phyloP scores from a whole-genome alignment of 2,329 filamentous ascomycete genomes.

The Scedosporium apiospermum region DNA sequence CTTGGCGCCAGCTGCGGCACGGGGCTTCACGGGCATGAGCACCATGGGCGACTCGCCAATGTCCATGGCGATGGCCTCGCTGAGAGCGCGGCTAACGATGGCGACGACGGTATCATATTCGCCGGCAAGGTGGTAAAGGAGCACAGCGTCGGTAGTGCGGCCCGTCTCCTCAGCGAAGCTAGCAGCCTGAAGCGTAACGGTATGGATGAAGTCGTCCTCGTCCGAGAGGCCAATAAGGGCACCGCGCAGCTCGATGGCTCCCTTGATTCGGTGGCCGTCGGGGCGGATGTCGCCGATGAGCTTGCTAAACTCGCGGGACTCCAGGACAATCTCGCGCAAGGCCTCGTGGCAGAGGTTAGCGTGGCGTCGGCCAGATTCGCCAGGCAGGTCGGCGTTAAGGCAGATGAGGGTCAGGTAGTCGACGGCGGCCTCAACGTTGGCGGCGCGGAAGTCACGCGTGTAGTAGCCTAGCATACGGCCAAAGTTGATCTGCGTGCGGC shows the following conservation, averaged over 20 bases:
- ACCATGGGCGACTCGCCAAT: slow-evolving; percentile 73
- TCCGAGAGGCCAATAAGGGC: slow-evolving; percentile 70
- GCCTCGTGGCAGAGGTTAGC: slow-evolving; percentile 82
- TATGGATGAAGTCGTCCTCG: slow-evolving; percentile 76
- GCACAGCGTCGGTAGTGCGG: slow-evolving; percentile 82
- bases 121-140: slow-evolving; percentile 88
- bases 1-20: slow-evolving; percentile 30
- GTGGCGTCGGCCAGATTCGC: slow-evolving; percentile 66
- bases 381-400: slow-evolving; percentile 75
- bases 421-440: slow-evolving; percentile 78
- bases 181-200: slow-evolving; percentile 88
- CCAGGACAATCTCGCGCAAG: slow-evolving; percentile 86
- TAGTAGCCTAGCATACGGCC: slow-evolving; percentile 90
- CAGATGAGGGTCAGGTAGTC: slow-evolving; percentile 91
- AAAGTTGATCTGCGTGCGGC: slow-evolving; percentile 81
- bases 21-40: slow-evolving; percentile 70
- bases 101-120: slow-evolving; percentile 92
- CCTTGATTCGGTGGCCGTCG: slow-evolving; percentile 76
- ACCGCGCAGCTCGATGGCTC: slow-evolving; percentile 79
- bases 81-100: slow-evolving; percentile 82
- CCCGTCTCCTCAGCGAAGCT: slow-evolving; percentile 91
- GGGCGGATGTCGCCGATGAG: slow-evolving; percentile 83
- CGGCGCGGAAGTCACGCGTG: slow-evolving; percentile 89
- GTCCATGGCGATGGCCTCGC: slow-evolving; percentile 79
- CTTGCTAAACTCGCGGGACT: slow-evolving; percentile 91